Evolutionary conservation across 2,329 filamentous ascomycete species (phyloP).

Genomic region (Pyrenophora tritici-repentis): DNA sequence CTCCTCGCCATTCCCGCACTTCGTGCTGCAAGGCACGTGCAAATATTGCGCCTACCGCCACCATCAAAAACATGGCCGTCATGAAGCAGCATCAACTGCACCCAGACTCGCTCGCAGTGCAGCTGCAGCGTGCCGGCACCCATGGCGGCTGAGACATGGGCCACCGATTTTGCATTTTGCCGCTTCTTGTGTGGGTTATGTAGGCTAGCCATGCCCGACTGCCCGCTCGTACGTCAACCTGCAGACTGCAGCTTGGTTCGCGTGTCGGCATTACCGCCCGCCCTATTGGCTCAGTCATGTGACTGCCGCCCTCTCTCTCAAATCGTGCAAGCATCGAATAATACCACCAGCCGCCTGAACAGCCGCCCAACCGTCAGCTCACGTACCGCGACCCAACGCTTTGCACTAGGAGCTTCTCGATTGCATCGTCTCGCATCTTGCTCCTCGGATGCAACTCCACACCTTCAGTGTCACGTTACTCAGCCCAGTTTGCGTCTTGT

Average conservation of each 20-base stretch:
- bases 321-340: not conserved
- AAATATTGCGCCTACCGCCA: not conserved
- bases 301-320: constrained; percentile 7
- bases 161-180: constrained; percentile 17
- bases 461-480: too few relatives aligned
- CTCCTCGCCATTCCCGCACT: constrained; percentile 23
- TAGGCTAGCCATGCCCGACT: constrained; percentile 18
- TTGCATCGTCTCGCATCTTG: not conserved
- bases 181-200: constrained; percentile 19
- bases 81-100: not conserved
- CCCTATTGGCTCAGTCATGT: constrained; percentile 26
- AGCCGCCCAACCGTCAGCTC: not conserved
- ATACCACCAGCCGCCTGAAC: constrained; percentile 4
- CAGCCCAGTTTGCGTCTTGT: too few relatives aligned
- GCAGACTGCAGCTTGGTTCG: constrained; percentile 31
- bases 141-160: constrained; percentile 28
- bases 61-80: too few relatives aligned
- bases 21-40: constrained; percentile 33
- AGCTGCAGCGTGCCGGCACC: constrained; percentile 15
- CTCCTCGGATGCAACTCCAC: not conserved
- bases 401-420: not conserved
- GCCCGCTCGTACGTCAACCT: constrained; percentile 34
- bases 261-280: constrained; percentile 9
- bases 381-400: not conserved
- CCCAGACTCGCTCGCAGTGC: not conserved